These are phyloP conservation scores for Solanum ahanhuiri DNA, from an alignment of 257 asterid species.

Conservation along the genomic window DNA sequence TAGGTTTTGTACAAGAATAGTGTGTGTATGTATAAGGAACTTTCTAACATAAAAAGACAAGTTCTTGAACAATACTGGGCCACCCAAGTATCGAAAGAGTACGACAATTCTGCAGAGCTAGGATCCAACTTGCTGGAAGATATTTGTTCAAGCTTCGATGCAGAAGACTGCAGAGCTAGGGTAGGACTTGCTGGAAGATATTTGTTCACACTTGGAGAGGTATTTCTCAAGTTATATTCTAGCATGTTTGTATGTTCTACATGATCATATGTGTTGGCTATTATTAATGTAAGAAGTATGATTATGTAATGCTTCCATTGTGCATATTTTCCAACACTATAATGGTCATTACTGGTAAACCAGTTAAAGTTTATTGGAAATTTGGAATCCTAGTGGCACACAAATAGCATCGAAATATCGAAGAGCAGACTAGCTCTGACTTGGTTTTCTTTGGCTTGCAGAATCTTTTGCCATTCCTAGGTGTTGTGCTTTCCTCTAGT, in stretches of 20 bases:
- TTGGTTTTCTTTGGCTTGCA: neutral
- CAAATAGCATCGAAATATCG: neutral
- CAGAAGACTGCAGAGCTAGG: neutral
- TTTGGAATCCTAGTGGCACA: neutral
- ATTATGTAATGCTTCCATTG: neutral
- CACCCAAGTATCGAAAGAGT: neutral
- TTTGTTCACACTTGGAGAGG: neutral
- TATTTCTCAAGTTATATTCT: neutral
- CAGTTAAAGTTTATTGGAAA: neutral
- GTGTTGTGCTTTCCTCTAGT: too few relatives aligned
- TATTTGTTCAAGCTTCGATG: neutral
- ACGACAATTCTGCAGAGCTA: neutral
- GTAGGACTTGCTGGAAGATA: neutral
- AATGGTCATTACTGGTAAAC: neutral
- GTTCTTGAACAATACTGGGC: neutral
- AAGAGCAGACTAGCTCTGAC: neutral
- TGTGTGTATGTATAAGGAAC: neutral
- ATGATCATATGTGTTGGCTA: neutral
- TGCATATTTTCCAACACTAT: neutral
- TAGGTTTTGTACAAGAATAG: neutral
- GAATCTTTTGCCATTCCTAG: neutral
- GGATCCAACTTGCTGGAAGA: too few relatives aligned
- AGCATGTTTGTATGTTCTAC: neutral
- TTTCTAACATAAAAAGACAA: neutral
- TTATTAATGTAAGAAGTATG: neutral